Percentiles rank a stretch among this genome's conserved stretches.
phyloP scores from a whole-genome alignment of 2,329 filamentous ascomycete species.

The Beauveria brongniartii region DNA sequence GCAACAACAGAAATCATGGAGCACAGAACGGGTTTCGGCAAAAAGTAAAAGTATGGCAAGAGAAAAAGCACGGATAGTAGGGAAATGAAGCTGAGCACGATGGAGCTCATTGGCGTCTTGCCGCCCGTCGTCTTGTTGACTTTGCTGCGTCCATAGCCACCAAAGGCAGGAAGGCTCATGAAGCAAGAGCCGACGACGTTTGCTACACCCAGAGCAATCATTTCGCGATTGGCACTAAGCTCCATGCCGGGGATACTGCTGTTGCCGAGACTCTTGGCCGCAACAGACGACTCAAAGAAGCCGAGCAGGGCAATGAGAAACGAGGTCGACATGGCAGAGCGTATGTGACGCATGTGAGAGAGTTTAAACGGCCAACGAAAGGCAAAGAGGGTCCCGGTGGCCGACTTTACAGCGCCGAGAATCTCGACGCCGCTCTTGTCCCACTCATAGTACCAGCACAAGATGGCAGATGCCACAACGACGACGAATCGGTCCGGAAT shows the following conservation, averaged over 20 bases:
- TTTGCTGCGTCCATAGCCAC: constrained; percentile 92
- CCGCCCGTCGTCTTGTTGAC: constrained; percentile 90
- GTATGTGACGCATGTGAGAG: constrained; percentile 71
- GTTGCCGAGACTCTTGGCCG: constrained; percentile 74
- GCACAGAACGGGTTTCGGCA: constrained; percentile 92
- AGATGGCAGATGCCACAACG: constrained; percentile 73
- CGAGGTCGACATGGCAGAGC: constrained; percentile 79
- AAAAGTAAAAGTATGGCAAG: constrained; percentile 86
- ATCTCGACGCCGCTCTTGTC: constrained; percentile 72
- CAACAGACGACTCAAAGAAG: constrained; percentile 97
- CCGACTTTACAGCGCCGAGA: constrained; percentile 71
- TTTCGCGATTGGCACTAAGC: constrained; percentile 83
- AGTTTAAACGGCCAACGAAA: constrained; percentile 81
- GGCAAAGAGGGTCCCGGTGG: constrained; percentile 62
- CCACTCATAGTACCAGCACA: constrained; percentile 73
- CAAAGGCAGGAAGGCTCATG: constrained; percentile 87
- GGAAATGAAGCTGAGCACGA: constrained; percentile 77
- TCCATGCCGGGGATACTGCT: constrained; percentile 70
- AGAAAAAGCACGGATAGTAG: constrained; percentile 74
- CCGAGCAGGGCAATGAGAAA: constrained; percentile 91
- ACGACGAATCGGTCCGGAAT: constrained; percentile 87
- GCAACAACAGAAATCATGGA: constrained; percentile 94
- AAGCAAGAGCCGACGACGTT: constrained; percentile 91
- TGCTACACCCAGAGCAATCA: constrained; percentile 82
- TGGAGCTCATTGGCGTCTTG: constrained; percentile 85